Evolutionary conservation across 1,284 basidiomycete genomes (phyloP).

Genomic region (Paramarasmius palmivorus): DNA sequence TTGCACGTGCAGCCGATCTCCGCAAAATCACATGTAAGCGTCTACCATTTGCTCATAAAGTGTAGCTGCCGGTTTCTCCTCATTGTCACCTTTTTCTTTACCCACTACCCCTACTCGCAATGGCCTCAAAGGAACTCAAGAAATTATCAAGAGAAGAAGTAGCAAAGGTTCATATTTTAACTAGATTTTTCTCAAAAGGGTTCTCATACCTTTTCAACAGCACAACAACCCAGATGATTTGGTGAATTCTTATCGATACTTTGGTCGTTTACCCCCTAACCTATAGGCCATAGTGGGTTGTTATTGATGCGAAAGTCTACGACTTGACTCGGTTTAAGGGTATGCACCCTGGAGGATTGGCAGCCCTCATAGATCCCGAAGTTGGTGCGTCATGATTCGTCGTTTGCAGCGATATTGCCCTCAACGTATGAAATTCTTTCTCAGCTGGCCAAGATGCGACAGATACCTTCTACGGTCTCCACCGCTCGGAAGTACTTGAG

Average conservation of each 20-base stretch:
- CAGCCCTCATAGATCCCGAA: conserved; percentile 72
- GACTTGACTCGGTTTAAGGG: conserved; percentile 77
- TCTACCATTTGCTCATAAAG: not conserved
- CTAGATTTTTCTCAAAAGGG: not conserved
- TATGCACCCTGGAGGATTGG: conserved; percentile 80
- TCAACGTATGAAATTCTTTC: conserved; percentile 38
- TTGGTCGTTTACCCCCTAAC: not conserved
- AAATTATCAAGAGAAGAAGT: conserved; percentile 54
- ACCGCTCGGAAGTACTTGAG: conserved; percentile 76
- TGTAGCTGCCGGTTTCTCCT: not conserved
- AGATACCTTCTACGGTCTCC: conserved; percentile 82
- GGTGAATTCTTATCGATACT: conserved; percentile 13
- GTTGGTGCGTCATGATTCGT: conserved; percentile 52
- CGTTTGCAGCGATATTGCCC: conserved; percentile 22
- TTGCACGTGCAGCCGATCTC: not conserved
- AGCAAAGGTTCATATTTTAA: conserved; percentile 40
- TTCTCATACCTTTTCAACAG: conserved; percentile 53
- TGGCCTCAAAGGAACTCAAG: conserved; percentile 31
- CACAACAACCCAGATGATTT: conserved; percentile 68
- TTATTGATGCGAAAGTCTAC: conserved; percentile 84
- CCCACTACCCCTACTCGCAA: conserved; percentile 4
- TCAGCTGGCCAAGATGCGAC: conserved; percentile 84
- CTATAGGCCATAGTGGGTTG: conserved; percentile 62
- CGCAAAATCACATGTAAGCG: not conserved
- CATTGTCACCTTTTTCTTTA: not conserved